Conservation (phyloP, 345 rosid genomes). For the Brassica incana region DNA sequence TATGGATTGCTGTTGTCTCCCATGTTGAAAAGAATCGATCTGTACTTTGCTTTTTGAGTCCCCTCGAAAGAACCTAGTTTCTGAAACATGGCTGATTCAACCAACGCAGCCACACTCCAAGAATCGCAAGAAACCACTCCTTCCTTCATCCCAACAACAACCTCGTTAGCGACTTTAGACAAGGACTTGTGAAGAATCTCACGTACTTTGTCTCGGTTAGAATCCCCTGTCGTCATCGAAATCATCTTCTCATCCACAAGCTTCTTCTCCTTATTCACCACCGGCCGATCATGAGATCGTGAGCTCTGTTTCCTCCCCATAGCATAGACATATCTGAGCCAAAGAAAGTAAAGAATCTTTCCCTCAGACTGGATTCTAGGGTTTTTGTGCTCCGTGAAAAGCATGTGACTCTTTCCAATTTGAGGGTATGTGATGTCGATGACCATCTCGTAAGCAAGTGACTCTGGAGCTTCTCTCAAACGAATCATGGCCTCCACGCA, state of each 20-base stretch:
- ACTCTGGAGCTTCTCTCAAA: conserved; percentile 13
- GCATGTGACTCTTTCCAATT: neutral
- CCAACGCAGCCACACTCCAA: neutral
- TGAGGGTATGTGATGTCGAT: neutral
- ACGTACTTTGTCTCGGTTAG: conserved; percentile 31
- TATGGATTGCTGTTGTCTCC: conserved; percentile 17
- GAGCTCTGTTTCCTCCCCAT: neutral
- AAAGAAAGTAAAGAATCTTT: neutral
- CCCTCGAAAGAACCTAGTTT: conserved; percentile 14
- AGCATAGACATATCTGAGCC: conserved; percentile 11
- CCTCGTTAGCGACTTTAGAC: conserved; percentile 20
- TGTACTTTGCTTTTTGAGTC: conserved; percentile 5
- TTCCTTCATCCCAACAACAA: conserved; percentile 14
- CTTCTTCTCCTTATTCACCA: neutral
- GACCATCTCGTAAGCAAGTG: conserved; percentile 7
- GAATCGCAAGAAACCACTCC: conserved; percentile 13
- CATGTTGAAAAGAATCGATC: conserved; percentile 32
- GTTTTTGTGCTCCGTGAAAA: conserved; percentile 16
- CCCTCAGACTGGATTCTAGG: conserved; percentile 5
- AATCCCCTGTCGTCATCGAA: neutral
- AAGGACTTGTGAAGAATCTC: conserved; percentile 3
- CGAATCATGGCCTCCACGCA: conserved; percentile 4
- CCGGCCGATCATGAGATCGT: neutral
- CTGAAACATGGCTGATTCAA: conserved; percentile 18
- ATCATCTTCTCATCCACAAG: neutral